phyloP scores from a whole-genome alignment of 371 early-diverging fungal species.

The Saksenaea oblongispora region DNA sequence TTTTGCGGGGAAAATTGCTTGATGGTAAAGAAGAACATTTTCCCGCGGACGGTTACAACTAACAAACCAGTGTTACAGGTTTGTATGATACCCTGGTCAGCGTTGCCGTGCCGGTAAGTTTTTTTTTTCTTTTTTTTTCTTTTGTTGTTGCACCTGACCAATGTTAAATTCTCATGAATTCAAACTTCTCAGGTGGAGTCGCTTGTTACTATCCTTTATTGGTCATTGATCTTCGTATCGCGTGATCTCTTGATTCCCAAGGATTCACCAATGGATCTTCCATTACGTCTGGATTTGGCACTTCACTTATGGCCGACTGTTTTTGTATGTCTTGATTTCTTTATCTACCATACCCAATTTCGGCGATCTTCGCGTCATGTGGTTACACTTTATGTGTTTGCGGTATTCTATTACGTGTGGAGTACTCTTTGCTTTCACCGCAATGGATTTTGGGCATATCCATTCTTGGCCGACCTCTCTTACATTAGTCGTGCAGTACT shows the following conservation, averaged over 20 bases:
- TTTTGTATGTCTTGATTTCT: constrained; percentile 26
- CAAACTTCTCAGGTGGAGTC: constrained; percentile 23
- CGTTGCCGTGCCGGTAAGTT: constrained; percentile 4
- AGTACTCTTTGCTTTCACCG: constrained; percentile 18
- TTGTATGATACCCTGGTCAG: too few species aligned
- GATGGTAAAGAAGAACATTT: neutral
- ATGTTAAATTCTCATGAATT: neutral
- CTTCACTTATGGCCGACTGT: constrained; percentile 32
- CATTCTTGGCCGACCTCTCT: constrained; percentile 23
- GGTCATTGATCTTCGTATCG: constrained; percentile 24
- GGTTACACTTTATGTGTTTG: constrained; percentile 17
- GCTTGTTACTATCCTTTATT: constrained; percentile 25
- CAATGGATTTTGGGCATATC: constrained; percentile 30
- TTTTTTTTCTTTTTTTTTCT: neutral
- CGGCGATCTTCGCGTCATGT: constrained; percentile 19
- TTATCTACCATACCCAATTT: constrained; percentile 23
- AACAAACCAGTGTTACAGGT: too few species aligned
- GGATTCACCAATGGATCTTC: constrained; percentile 20
- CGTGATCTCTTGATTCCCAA: constrained; percentile 15
- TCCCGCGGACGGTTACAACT: neutral
- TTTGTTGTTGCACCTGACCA: neutral
- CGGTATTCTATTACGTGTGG: constrained; percentile 23
- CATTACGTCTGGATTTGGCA: constrained; percentile 19
- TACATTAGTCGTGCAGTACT: constrained; percentile 11
- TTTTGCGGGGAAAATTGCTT: neutral